Base-by-base conservation (phyloP, 176 grass and related monocot genomes). In the Typha latifolia region DNA sequence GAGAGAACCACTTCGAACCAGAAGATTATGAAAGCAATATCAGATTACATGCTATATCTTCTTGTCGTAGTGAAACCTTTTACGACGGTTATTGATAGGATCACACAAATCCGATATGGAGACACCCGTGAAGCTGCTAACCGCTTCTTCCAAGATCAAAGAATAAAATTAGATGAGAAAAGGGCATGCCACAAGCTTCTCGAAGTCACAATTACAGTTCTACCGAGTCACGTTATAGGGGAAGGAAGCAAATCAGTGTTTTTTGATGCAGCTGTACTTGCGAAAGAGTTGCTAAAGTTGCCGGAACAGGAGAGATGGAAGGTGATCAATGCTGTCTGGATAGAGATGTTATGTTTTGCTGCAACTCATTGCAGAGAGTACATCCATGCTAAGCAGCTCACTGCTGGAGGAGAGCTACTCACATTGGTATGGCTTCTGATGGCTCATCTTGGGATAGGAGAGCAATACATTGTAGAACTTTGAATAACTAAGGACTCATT, bases 311-410 rank as follows among this genome's bases (percentile, higher is more conserved):
- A 66, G 32, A 75, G 78, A 73, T 91, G 84, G 84, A 52, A 71
- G 74, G 37, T 91, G 7, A 23, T 75, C 48, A 76, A 71, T 19
- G 74, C 66, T 14, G 88, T 87, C 26, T 82, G 84, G 81, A 73
- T 87, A 61, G 84, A 91, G 73, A 83, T 91, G 73, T 62, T 91
- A 11, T 79, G 84, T 66, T 91, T 84, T 27, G 84, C 81, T 3
- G 84, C 84, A 0, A 82, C 72, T 74, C 87, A 82, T 19, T 91
- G n/a, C n/a, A n/a, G n/a, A n/a, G n/a, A n/a, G n/a, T n/a, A n/a
- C n/a, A n/a, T n/a, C n/a, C n/a, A n/a, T 66, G 84, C 81, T 55
- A 84, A 87, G 68, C 88, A 91, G 82, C 74, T 87, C 37, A 87
- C 78, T 68, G 15, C 22, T 5, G 88, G 88, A 0, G 84, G 84